These are phyloP conservation scores for Draba incana DNA, from an alignment of 345 rosid genomes.

Conservation along the genomic window DNA sequence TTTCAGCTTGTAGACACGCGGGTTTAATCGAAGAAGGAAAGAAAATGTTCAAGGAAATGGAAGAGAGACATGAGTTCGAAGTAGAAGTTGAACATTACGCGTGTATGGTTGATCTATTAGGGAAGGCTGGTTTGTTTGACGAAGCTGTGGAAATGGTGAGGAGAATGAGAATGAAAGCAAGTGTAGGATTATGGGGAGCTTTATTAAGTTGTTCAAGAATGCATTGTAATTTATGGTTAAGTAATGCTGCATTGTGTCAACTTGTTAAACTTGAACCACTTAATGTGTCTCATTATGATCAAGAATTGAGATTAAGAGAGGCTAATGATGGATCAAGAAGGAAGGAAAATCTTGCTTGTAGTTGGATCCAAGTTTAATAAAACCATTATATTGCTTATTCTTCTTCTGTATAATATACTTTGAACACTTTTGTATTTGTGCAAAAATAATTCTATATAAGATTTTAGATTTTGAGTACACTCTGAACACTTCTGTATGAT, in stretches of 20 bases:
- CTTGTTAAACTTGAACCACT: slow-evolving; percentile 58
- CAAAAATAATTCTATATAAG: too few relatives aligned
- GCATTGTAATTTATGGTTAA: slow-evolving; percentile 57
- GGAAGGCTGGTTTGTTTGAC: slow-evolving; percentile 61
- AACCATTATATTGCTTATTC: not conserved
- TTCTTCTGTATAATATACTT: not conserved
- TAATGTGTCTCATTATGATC: slow-evolving; percentile 54
- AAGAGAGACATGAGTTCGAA: slow-evolving; percentile 41
- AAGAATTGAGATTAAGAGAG: slow-evolving; percentile 50
- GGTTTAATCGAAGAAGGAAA: slow-evolving; percentile 64
- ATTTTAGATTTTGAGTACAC: too few relatives aligned
- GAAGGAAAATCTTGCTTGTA: slow-evolving; percentile 52
- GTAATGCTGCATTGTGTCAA: slow-evolving; percentile 51
- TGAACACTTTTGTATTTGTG: not conserved
- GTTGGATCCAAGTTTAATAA: slow-evolving; percentile 51
- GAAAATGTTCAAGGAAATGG: slow-evolving; percentile 50
- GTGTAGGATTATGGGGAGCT: slow-evolving; percentile 71
- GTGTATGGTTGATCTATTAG: slow-evolving; percentile 66
- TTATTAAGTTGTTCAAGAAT: slow-evolving; percentile 54
- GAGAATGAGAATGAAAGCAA: slow-evolving; percentile 57
- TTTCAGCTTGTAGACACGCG: slow-evolving; percentile 70
- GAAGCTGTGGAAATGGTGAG: slow-evolving; percentile 50
- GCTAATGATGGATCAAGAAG: slow-evolving; percentile 44
- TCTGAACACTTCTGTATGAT: too few relatives aligned
- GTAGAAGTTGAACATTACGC: slow-evolving; percentile 57